A percentile compares a stretch with the other conserved stretches of the same genome.
phyloP scores from a whole-genome alignment of 139 green algal species.

The Volvox africanus region DNA sequence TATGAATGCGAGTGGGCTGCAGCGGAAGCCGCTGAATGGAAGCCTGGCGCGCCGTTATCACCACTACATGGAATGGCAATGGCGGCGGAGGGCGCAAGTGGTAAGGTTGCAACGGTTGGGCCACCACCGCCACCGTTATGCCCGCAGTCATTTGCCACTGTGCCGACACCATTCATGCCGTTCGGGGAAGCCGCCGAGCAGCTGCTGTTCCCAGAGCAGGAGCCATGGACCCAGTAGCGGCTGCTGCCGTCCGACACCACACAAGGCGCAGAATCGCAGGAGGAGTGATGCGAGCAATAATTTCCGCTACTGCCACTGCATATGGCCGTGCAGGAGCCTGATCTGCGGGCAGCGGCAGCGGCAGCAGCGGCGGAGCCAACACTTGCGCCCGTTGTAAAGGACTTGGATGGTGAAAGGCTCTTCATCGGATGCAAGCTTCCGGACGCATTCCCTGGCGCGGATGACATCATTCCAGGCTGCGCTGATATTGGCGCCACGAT shows the following conservation, averaged over 20 bases:
- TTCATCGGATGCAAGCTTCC: not conserved
- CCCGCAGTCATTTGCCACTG: no score
- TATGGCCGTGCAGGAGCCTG: not conserved
- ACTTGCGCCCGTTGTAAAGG: no score
- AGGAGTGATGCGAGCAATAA: not conserved
- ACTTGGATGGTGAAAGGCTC: no score
- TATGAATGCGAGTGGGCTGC: not conserved
- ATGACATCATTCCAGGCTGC: not conserved
- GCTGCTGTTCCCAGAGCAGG: not conserved
- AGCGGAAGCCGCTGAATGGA: not conserved
- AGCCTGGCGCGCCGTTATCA: not conserved
- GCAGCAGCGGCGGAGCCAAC: not conserved
- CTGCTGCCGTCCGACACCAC: not conserved
- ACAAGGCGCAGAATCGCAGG: not conserved
- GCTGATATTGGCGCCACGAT: no score
- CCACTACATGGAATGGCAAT: conserved; percentile 21
- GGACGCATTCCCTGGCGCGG: not conserved
- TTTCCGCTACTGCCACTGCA: no score
- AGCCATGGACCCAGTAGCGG: not conserved
- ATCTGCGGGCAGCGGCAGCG: not conserved
- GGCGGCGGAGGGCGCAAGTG: not conserved
- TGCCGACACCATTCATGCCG: not conserved
- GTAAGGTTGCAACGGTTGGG: no score
- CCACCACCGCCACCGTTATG: not conserved
- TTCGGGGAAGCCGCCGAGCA: not conserved